A percentile compares a stretch with the other conserved stretches of the same genome.
Conservation (phyloP, 2,329 filamentous ascomycete genomes). For the Colletotrichum sojae region DNA sequence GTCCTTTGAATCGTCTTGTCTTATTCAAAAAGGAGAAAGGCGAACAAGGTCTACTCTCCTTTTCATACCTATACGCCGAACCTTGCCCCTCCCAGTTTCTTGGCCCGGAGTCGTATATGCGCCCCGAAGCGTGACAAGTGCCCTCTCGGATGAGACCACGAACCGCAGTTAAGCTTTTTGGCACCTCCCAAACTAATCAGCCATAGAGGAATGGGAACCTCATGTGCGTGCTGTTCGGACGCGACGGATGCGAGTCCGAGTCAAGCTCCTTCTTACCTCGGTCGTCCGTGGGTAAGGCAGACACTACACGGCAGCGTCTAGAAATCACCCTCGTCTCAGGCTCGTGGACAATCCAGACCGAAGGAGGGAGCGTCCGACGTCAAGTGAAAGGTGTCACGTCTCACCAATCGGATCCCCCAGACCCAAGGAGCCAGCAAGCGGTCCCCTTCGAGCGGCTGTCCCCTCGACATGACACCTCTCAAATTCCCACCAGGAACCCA, state of each 20-base stretch:
- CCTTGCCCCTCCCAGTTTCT: background rate
- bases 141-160: background rate
- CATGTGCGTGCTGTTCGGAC: background rate
- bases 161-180: background rate
- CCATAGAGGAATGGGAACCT: background rate
- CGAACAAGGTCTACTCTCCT: background rate
- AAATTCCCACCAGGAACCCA: background rate
- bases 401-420: background rate
- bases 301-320: background rate
- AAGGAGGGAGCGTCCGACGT: constrained; percentile 1
- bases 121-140: background rate
- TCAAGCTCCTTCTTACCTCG: background rate
- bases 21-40: background rate
- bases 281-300: constrained; percentile 5
- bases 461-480: background rate
- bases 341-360: background rate
- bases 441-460: background rate
- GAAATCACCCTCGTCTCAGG: background rate
- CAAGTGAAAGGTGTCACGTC: constrained; percentile 11
- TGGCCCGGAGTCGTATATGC: background rate
- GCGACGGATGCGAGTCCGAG: constrained; percentile 21
- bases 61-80: too few relatives aligned
- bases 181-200: background rate
- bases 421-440: background rate
- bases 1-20: too few relatives aligned